Evolutionary conservation across 2,329 filamentous ascomycete genomes (phyloP).

Genomic region (Emmonsiellopsis sp.): DNA sequence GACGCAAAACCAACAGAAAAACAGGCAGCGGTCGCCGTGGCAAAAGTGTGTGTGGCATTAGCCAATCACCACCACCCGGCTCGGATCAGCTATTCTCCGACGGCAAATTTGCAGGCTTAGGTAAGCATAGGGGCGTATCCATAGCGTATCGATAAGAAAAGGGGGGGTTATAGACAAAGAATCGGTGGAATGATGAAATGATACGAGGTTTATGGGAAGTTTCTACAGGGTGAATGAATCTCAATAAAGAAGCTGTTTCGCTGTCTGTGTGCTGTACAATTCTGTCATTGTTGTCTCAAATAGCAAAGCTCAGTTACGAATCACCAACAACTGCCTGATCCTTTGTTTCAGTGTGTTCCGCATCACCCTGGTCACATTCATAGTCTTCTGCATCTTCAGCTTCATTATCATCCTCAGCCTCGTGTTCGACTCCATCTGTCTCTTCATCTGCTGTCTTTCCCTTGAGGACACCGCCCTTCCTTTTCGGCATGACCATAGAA

Average conservation of each 20-base stretch:
- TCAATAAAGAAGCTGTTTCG: too few relatives aligned
- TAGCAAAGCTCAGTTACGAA: neutral
- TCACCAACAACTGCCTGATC: neutral
- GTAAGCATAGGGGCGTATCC: neutral
- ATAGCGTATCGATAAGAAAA: neutral
- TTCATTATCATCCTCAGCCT: neutral
- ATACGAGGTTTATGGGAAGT: neutral
- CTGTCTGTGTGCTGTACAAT: too few relatives aligned
- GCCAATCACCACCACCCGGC: neutral
- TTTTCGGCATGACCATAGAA: conserved; percentile 74
- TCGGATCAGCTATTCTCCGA: neutral
- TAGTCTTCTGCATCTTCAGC: neutral
- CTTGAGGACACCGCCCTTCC: conserved; percentile 47
- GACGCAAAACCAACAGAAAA: conserved; percentile 1
- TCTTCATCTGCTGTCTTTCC: neutral
- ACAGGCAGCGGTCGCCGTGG: conserved; percentile 5
- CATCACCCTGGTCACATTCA: neutral
- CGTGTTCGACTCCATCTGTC: neutral
- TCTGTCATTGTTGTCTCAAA: neutral
- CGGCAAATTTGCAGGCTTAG: neutral
- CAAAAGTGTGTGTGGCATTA: conserved; percentile 7
- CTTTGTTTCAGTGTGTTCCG: neutral
- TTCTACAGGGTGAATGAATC: too few relatives aligned
- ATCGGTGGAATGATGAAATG: neutral
- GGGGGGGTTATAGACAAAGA: neutral